These are phyloP conservation scores for Yarrowia keelungensis DNA, from an alignment of 805 yeast species.

Conservation along the genomic window DNA sequence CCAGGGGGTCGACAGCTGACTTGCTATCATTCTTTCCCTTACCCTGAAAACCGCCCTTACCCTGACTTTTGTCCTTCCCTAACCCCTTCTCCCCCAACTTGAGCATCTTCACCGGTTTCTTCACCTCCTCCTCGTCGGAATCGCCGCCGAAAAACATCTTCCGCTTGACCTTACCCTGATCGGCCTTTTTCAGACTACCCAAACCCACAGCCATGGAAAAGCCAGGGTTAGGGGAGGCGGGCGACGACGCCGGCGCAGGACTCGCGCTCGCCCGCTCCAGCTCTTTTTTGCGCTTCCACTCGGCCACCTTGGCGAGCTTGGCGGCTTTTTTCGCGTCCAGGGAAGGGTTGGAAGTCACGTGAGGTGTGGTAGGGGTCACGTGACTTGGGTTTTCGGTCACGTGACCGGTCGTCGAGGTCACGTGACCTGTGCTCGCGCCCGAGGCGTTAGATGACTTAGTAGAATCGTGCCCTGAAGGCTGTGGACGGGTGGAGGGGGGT, in stretches of 20 bases:
- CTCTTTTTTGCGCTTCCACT: slow-evolving; percentile 64
- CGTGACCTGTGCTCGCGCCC: neutral
- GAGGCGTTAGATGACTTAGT: slow-evolving; percentile 24
- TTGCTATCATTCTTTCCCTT: neutral
- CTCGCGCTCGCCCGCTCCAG: slow-evolving; percentile 48
- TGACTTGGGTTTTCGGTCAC: too few species aligned
- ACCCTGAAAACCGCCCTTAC: neutral
- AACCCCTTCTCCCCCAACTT: slow-evolving; percentile 18
- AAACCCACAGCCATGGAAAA: slow-evolving; percentile 15
- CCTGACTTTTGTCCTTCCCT: neutral
- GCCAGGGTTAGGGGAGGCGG: slow-evolving; percentile 15
- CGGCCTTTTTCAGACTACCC: neutral
- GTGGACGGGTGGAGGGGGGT: slow-evolving; percentile 1
- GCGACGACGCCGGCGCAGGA: neutral
- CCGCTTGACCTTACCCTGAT: slow-evolving; percentile 11
- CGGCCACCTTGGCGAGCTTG: slow-evolving; percentile 62
- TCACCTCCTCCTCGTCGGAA: slow-evolving; percentile 18
- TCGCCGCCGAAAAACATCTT: slow-evolving; percentile 16
- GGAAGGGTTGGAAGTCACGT: too few species aligned
- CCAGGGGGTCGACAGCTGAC: slow-evolving; percentile 54
- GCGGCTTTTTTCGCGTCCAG: slow-evolving; percentile 51
- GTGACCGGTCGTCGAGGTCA: too few species aligned
- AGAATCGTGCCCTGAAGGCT: slow-evolving; percentile 18
- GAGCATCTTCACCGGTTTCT: slow-evolving; percentile 4
- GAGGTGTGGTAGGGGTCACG: too few species aligned